These are phyloP conservation scores for Odontarrhena argentea DNA, from an alignment of 345 rosid species.

Conservation along the genomic window DNA sequence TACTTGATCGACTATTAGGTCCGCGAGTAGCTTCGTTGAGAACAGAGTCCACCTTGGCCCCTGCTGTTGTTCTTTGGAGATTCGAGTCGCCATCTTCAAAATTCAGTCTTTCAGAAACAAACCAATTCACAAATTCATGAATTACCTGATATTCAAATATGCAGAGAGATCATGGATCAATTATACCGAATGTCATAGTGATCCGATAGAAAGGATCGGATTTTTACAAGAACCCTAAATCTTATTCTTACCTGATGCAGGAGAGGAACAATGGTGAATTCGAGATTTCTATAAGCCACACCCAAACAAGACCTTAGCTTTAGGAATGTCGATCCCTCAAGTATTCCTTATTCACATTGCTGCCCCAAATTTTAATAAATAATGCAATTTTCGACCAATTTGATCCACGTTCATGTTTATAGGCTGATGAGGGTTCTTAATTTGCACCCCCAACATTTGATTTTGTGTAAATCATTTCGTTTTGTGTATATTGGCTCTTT, in stretches of 20 bases:
- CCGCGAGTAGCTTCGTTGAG: slow-evolving; percentile 48
- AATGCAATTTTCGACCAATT: background rate
- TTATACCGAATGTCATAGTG: background rate
- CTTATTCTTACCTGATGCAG: too few species aligned
- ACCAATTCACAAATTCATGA: background rate
- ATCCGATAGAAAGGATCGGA: slow-evolving; percentile 3
- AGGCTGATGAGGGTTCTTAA: too few species aligned
- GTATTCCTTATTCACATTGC: slow-evolving; percentile 2
- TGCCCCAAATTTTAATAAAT: background rate
- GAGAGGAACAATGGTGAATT: too few species aligned
- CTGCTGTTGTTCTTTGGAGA: slow-evolving; percentile 26
- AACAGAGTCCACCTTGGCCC: slow-evolving; percentile 49
- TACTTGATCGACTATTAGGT: slow-evolving; percentile 52
- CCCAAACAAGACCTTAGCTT: too few species aligned
- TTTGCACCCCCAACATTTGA: too few species aligned
- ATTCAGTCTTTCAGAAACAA: background rate
- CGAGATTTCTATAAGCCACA: too few species aligned
- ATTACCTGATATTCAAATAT: background rate
- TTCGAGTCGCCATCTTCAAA: slow-evolving; percentile 16
- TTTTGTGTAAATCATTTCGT: too few species aligned
- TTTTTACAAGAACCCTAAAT: background rate
- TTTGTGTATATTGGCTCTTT: too few species aligned
- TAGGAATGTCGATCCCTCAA: background rate
- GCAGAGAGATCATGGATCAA: background rate
- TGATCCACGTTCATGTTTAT: too few species aligned